Conservation (phyloP, 371 early-diverging fungal genomes). For the Batkoa obscura region DNA sequence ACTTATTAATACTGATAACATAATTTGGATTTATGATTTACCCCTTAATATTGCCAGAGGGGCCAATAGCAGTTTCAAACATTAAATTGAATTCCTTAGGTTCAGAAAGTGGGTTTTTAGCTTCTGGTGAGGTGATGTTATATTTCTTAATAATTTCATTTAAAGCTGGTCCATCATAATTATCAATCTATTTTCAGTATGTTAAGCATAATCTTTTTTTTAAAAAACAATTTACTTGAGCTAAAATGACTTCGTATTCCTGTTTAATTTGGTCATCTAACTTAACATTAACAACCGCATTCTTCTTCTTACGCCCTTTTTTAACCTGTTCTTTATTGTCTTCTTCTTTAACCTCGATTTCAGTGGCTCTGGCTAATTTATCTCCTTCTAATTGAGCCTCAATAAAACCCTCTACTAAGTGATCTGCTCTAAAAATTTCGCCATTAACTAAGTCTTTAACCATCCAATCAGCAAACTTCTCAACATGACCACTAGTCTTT, state of each 20-base stretch:
- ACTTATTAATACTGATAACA: too few species aligned
- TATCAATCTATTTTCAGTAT: constrained; percentile 59
- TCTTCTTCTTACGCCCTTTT: constrained; percentile 52
- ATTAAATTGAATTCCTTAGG: constrained; percentile 98
- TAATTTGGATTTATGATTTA: constrained; percentile 11
- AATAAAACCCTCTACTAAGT: constrained; percentile 88
- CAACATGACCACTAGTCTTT: constrained; percentile 99
- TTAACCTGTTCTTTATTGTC: constrained; percentile 22
- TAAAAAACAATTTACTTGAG: constrained; percentile 31
- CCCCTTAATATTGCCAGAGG: constrained; percentile 88
- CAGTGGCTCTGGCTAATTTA: constrained; percentile 40
- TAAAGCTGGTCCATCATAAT: constrained; percentile 75
- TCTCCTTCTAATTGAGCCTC: constrained; percentile 73
- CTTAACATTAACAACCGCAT: constrained; percentile 39
- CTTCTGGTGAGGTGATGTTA: constrained; percentile 81
- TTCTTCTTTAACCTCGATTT: constrained; percentile 17
- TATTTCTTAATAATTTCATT: constrained; percentile 70
- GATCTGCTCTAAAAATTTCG: constrained; percentile 97
- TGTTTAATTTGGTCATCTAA: constrained; percentile 40
- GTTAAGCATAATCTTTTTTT: too few species aligned
- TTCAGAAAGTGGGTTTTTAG: constrained; percentile 76
- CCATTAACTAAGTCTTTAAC: constrained; percentile 85
- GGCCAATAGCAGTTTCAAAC: constrained; percentile 97
- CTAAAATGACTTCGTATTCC: constrained; percentile 68
- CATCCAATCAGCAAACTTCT: constrained; percentile 98